Conservation (phyloP, 768 basidiomycete genomes). For the Mycena haematopus region DNA sequence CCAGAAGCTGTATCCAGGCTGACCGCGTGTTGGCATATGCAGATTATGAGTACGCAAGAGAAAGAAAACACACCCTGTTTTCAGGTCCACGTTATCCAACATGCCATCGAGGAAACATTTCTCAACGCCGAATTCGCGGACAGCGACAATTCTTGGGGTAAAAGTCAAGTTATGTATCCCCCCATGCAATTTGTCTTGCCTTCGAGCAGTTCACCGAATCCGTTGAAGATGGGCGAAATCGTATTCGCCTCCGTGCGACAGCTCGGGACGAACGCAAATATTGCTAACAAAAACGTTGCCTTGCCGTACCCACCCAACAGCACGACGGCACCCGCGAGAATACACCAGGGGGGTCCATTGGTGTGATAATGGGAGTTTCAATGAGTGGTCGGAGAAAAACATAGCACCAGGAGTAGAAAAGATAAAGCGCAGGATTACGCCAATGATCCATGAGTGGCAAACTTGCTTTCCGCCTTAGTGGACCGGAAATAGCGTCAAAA, state of each 20-base stretch:
- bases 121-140: slow-evolving; percentile 80
- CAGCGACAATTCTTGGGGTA: slow-evolving; percentile 79
- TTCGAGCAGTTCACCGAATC: slow-evolving; percentile 77
- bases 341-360: neutral
- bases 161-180: neutral
- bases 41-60: neutral
- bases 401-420: neutral
- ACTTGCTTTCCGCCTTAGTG: too few relatives aligned
- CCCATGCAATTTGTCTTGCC: neutral
- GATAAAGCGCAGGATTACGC: neutral
- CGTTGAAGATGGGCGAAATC: slow-evolving; percentile 73
- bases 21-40: neutral
- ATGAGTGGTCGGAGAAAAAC: neutral
- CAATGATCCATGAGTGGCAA: too few relatives aligned
- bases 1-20: slow-evolving; percentile 53
- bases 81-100: slow-evolving; percentile 70
- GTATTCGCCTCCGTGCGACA: slow-evolving; percentile 15
- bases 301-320: neutral
- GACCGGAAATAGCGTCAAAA: neutral
- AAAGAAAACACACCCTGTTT: neutral
- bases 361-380: neutral
- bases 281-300: neutral
- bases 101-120: slow-evolving; percentile 75
- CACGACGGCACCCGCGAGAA: neutral
- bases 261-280: slow-evolving; percentile 7